phyloP scores from a whole-genome alignment of 2,329 filamentous ascomycete genomes.

The Pseudohalonectria lignicola region DNA sequence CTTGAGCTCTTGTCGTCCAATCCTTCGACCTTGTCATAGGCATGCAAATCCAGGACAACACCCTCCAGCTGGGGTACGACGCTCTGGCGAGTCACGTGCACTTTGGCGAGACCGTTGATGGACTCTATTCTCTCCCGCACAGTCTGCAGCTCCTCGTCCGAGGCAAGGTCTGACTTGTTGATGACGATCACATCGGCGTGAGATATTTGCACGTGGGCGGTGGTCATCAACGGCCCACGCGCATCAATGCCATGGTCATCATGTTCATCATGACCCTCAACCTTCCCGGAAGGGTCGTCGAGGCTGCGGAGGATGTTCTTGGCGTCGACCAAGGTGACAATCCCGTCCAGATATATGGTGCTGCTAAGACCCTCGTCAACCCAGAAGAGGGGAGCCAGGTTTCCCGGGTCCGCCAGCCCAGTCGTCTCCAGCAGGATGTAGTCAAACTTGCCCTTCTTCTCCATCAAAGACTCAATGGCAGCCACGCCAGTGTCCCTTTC shows the following conservation, averaged over 20 bases:
- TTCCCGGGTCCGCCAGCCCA: slow-evolving; percentile 87
- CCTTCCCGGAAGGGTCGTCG: slow-evolving; percentile 55
- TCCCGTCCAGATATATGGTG: slow-evolving; percentile 92
- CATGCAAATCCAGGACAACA: slow-evolving; percentile 78
- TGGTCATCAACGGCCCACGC: slow-evolving; percentile 66
- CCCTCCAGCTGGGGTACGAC: slow-evolving; percentile 75
- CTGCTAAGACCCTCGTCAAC: slow-evolving; percentile 92
- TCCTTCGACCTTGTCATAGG: slow-evolving; percentile 73
- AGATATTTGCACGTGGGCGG: slow-evolving; percentile 90
- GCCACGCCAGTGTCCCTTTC: slow-evolving; percentile 89
- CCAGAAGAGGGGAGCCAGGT: slow-evolving; percentile 94
- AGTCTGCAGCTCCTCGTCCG: slow-evolving; percentile 51
- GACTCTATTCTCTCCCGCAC: slow-evolving; percentile 64
- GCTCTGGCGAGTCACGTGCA: slow-evolving; percentile 73
- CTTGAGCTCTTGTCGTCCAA: slow-evolving; percentile 55
- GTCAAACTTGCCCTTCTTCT: slow-evolving; percentile 85
- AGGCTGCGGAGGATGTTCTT: slow-evolving; percentile 80
- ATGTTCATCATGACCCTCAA: slow-evolving; percentile 38
- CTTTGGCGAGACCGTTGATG: slow-evolving; percentile 82
- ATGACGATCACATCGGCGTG: slow-evolving; percentile 92
- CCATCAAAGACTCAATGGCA: slow-evolving; percentile 93
- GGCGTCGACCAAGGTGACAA: slow-evolving; percentile 90
- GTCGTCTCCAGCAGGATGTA: slow-evolving; percentile 97
- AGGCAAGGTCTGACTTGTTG: slow-evolving; percentile 86
- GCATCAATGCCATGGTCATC: no score